Evolutionary conservation across 2,329 filamentous ascomycete species (phyloP).

Genomic region (Samsoniella hepiali): DNA sequence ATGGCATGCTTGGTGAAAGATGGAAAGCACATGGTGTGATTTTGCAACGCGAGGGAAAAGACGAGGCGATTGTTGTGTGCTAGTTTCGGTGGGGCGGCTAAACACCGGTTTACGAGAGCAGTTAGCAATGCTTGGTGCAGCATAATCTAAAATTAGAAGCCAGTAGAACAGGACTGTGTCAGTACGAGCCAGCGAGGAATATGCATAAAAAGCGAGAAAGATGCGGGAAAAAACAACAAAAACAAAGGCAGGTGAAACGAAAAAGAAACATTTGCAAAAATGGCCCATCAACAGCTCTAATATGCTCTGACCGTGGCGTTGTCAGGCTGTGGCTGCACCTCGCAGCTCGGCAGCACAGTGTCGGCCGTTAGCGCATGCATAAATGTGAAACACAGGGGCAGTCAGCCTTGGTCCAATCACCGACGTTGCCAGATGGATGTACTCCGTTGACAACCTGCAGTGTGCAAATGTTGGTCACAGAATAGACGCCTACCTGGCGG

Average conservation of each 20-base stretch:
- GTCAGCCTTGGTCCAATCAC: not conserved
- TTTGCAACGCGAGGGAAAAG: slow-evolving; percentile 7
- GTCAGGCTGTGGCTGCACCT: not conserved
- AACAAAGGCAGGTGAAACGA: not conserved
- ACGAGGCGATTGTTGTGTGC: slow-evolving; percentile 3
- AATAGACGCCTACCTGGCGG: not conserved
- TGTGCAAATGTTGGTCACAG: not conserved
- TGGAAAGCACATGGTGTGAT: not conserved
- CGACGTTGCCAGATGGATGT: not conserved
- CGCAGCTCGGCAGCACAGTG: not conserved
- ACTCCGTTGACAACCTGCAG: not conserved
- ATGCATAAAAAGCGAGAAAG: not conserved
- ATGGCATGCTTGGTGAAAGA: slow-evolving; percentile 1
- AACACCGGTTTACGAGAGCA: not conserved
- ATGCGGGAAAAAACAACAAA: not conserved
- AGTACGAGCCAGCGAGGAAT: not conserved
- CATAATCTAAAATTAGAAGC: slow-evolving; percentile 6
- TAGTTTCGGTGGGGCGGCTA: slow-evolving; percentile 17
- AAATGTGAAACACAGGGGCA: slow-evolving; percentile 11
- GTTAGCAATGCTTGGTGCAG: not conserved
- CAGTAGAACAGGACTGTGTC: not conserved
- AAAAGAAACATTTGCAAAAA: not conserved
- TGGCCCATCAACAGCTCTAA: not conserved
- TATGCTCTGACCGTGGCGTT: not conserved
- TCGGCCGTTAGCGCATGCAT: slow-evolving; percentile 11